Base-by-base conservation (phyloP, 1,284 basidiomycete genomes). In the Anthracocystis walkeri region DNA sequence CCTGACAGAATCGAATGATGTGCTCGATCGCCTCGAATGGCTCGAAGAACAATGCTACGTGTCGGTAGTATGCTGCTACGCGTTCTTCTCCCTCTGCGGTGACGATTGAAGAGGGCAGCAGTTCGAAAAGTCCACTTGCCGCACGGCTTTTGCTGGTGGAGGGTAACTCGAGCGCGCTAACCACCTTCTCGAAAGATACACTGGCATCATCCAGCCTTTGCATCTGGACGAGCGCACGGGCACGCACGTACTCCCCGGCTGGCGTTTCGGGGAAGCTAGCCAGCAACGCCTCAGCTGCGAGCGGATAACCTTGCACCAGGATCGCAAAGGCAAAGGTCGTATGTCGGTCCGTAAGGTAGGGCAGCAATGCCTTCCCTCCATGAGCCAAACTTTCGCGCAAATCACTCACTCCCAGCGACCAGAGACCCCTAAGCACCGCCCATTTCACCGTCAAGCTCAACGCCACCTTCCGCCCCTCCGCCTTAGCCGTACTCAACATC, bases 1-100 rank as follows among this genome's bases (percentile, higher is more conserved):
- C 69, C 35, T 59, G 62, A 42, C 74, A 79, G 55, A 74, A 77
- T 23, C 60, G 58, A 42, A 76, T 69, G 29, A 78, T 60, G 44
- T 69, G 55, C 51, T 61, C 62, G 40, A 60, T 50, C 23, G 76
- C 75, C 20, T 74, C 68, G 25, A 70, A 65, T 0, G 74, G 69
- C 64, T 80, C 78, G 40, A 79, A 72, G 45, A 75, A 64, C 33
- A 74, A 48, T 6, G 78, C 71, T 2, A 75, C 66, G 27, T 75
- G 72, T n/a, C 65, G 67, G 27, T 73, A 69, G 58, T 71, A 74
- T 21, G 65, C 58, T 1, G 65, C 75, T 12, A 66, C 48, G 53
- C 70, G 60, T 33, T 71, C 57, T 29, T 65, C 63, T 14, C 61
- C 64, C 7, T 65, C 54, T 4, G 60, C 61, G 16, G 44, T 21